Evolutionary conservation across 2,329 filamentous ascomycete genomes (phyloP).

Genomic region (Emergomyces pasteurianus): DNA sequence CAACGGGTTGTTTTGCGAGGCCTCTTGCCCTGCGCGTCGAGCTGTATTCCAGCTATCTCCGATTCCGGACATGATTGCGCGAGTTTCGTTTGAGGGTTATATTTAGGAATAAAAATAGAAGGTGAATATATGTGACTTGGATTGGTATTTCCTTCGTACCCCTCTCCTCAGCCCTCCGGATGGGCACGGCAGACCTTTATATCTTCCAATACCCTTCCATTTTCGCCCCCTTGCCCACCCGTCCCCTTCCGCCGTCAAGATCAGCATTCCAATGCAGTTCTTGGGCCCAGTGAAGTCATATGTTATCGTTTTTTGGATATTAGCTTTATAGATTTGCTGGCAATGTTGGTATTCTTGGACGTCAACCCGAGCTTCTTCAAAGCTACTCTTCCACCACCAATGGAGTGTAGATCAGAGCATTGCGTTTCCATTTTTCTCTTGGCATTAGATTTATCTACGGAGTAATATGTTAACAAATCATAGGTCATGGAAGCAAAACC

Average conservation of each 20-base stretch:
- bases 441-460: neutral
- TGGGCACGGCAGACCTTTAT: neutral
- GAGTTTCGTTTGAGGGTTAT: neutral
- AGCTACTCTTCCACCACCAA: neutral
- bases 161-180: neutral
- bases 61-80: slow-evolving; percentile 7
- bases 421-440: neutral
- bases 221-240: neutral
- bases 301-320: neutral
- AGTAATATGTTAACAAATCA: neutral
- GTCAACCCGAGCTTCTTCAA: neutral
- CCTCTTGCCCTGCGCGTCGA: neutral
- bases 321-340: neutral
- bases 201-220: neutral
- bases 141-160: neutral
- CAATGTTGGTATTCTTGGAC: neutral
- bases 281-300: neutral
- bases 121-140: neutral
- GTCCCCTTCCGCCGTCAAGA: neutral
- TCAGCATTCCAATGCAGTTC: neutral
- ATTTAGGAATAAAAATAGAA: neutral
- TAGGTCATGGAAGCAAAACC: neutral
- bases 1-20: neutral
- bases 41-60: slow-evolving; percentile 4
- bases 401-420: neutral